Evolutionary conservation across 2,329 filamentous ascomycete genomes (phyloP).

Genomic region (Dryadomyces sulphureus): DNA sequence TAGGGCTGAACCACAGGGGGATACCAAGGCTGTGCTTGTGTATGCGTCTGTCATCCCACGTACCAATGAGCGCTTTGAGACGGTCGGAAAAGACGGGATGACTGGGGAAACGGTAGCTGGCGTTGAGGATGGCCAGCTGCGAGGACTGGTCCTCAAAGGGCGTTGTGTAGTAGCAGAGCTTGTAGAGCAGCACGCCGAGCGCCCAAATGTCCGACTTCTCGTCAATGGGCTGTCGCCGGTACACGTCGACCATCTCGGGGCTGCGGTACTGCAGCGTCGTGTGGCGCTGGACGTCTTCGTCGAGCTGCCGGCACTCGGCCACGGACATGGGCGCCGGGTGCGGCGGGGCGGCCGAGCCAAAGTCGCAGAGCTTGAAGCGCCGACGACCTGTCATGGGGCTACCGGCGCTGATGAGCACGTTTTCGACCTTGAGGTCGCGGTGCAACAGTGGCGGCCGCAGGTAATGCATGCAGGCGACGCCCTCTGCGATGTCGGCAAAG

Average conservation of each 20-base stretch:
- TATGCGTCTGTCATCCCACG: too few relatives aligned
- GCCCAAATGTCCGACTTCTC: constrained; percentile 99
- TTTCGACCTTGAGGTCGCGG: constrained; percentile 93
- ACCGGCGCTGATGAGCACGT: constrained; percentile 67
- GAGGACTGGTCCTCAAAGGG: constrained; percentile 88
- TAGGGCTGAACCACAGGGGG: too few relatives aligned
- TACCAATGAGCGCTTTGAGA: constrained; percentile 81
- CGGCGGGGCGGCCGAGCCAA: constrained; percentile 79
- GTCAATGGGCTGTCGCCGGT: constrained; percentile 88
- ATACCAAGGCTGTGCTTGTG: too few relatives aligned
- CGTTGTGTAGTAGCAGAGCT: constrained; percentile 97
- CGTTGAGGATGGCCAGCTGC: constrained; percentile 92
- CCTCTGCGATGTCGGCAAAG: constrained; percentile 89
- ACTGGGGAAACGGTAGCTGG: constrained; percentile 78
- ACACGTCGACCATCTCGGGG: constrained; percentile 98
- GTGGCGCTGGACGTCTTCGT: constrained; percentile 93
- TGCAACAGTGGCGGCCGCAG: constrained; percentile 86
- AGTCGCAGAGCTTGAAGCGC: constrained; percentile 94
- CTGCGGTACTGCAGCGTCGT: constrained; percentile 96
- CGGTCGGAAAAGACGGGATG: constrained; percentile 84
- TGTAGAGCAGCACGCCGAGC: constrained; percentile 86
- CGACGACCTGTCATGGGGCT: constrained; percentile 33
- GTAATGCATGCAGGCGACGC: constrained; percentile 98
- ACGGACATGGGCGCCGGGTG: constrained; percentile 73
- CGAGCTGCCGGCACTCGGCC: constrained; percentile 78